Evolutionary conservation across 352 stramenopile species (phyloP).

Genomic region (Globisporangium paroecandrum): DNA sequence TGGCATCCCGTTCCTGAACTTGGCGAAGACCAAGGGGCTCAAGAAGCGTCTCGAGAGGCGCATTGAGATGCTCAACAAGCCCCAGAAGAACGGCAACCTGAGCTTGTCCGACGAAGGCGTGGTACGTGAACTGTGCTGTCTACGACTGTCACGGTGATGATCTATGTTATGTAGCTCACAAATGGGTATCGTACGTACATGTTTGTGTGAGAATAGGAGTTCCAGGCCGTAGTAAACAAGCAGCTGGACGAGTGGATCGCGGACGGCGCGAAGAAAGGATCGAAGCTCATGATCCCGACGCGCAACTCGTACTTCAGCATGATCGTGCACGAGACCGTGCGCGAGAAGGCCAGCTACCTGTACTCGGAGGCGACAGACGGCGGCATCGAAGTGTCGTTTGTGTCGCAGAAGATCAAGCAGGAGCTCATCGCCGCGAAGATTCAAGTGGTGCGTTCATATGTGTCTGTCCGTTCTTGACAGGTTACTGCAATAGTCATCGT

Average conservation of each 20-base stretch:
- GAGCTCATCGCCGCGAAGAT: constrained; percentile 51
- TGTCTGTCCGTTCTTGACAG: not conserved
- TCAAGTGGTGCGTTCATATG: constrained; percentile 10
- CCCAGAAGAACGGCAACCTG: constrained; percentile 46
- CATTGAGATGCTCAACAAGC: constrained; percentile 55
- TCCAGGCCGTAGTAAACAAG: constrained; percentile 42
- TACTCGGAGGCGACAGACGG: constrained; percentile 50
- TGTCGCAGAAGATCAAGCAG: constrained; percentile 64
- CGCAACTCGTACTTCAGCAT: constrained; percentile 73
- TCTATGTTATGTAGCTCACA: not conserved
- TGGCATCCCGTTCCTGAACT: constrained; percentile 75
- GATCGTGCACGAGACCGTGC: constrained; percentile 64
- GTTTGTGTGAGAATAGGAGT: constrained; percentile 14
- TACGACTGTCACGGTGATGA: not conserved
- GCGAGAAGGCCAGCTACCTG: constrained; percentile 51
- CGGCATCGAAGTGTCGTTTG: constrained; percentile 55
- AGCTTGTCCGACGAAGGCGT: constrained; percentile 44
- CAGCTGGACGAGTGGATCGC: constrained; percentile 54
- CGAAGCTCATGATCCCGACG: constrained; percentile 49
- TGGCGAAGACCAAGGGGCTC: constrained; percentile 44
- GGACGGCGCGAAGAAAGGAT: constrained; percentile 43
- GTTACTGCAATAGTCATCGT: not conserved
- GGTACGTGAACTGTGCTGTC: constrained; percentile 1
- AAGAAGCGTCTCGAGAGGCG: constrained; percentile 51
- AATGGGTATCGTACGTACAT: not conserved